These are phyloP conservation scores for Akanthomyces muscarius DNA, from an alignment of 2,329 filamentous ascomycete genomes.

Conservation along the genomic window DNA sequence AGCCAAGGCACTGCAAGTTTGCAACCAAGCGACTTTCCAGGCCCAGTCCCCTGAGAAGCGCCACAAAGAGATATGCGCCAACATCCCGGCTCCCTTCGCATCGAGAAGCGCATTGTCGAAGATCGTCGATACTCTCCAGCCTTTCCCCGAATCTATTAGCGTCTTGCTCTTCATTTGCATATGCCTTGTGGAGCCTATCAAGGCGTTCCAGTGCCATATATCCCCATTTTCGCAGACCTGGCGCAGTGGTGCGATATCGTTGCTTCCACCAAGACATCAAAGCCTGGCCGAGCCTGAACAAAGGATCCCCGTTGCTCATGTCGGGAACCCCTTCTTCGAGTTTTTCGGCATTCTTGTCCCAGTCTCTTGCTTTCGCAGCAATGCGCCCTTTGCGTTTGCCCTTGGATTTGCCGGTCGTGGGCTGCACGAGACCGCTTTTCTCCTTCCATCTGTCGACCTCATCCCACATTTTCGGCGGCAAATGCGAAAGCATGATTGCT, in stretches of 20 bases:
- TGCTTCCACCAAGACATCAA: conserved; percentile 87
- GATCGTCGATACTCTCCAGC: conserved; percentile 61
- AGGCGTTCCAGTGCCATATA: conserved; percentile 77
- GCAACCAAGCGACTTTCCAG: conserved; percentile 80
- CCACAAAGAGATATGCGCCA: conserved; percentile 85
- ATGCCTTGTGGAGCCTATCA: conserved; percentile 68
- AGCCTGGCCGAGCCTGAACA: conserved; percentile 70
- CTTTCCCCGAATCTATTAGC: conserved; percentile 69
- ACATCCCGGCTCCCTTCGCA: conserved; percentile 82
- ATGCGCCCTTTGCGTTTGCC: conserved; percentile 18
- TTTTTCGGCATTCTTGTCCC: conserved; percentile 65
- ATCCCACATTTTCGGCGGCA: conserved; percentile 63
- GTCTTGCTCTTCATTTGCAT: conserved; percentile 60
- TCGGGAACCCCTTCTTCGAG: conserved; percentile 69
- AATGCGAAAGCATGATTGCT: conserved; percentile 67
- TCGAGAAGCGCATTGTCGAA: conserved; percentile 62
- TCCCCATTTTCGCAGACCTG: conserved; percentile 81
- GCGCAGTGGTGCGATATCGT: conserved; percentile 70
- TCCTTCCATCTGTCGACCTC: conserved; percentile 71
- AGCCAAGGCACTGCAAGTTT: conserved; percentile 81
- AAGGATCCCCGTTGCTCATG: conserved; percentile 76
- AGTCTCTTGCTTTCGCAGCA: conserved; percentile 54
- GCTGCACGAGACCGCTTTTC: conserved; percentile 55
- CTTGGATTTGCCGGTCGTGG: conserved; percentile 21
- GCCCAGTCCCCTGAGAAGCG: conserved; percentile 73